Evolutionary conservation across 1,284 basidiomycete species (phyloP), one percentile per base, ranked within the genome.

Genomic region (Ceratobasidium sp.): DNA sequence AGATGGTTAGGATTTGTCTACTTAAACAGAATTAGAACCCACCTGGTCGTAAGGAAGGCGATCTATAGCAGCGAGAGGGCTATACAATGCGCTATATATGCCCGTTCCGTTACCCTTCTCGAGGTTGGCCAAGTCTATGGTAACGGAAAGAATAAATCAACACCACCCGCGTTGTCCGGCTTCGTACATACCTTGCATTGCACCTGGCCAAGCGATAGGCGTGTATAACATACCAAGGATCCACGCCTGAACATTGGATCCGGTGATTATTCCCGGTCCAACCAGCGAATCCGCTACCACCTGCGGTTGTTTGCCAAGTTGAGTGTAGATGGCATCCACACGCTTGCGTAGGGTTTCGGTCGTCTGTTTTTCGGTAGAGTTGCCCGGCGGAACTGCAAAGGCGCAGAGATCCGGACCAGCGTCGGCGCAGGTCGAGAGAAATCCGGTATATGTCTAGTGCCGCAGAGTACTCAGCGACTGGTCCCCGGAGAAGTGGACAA

Each of bases 201-300:
- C 23, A 23, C 1, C 2, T 1, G 26, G n/a, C 73, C 73, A 76
- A 10, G 13, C 3, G 6, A 7, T 18, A 4, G 72, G 72, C 6
- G 77, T 49, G 73, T 81, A 81, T 1, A 81, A 78, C 0, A 67
- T n/a, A 39, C 70, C 60, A 40, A 81, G 79, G 7, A 81, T 61
- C 53, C 79, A 63, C 3, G 20, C 15, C 26, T 68, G 69, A 5
- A 81, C 70, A 12, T 81, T 75, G 1, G 69, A 49, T 0, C 81
- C 77, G 1, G 70, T 79, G 1, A 82, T 26, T 9, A 79, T 71
- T 0, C 81, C 81, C 0, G 81, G 78, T 0, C 79, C 81, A 7
- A 77, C 63, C 12, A 51, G 63, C 61, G 80, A 80, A 15, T 42
- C 44, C 0, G 51, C 78, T 3, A 81, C 72, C 0, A 79, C 58